phyloP scores from a whole-genome alignment of 371 early-diverging fungal genomes.

The Mortierella sp. region DNA sequence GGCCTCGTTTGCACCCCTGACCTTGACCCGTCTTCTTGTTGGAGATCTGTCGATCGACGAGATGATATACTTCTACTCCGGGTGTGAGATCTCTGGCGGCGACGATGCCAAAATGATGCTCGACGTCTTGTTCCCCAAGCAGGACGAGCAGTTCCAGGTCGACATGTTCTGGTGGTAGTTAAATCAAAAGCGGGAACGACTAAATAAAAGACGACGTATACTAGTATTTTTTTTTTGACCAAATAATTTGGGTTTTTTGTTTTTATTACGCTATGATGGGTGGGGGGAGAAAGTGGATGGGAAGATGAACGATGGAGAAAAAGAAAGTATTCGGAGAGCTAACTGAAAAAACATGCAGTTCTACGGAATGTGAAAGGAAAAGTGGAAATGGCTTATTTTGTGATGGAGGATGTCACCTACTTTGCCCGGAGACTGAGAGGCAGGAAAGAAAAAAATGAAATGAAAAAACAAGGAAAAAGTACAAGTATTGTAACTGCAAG shows the following conservation, averaged over 20 bases:
- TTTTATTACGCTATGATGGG: neutral
- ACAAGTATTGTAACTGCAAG: constrained; percentile 3
- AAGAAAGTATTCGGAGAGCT: neutral
- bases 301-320: neutral
- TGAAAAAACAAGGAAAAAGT: neutral
- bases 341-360: neutral
- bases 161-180: constrained; percentile 44
- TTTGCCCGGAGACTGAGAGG: neutral
- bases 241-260: neutral
- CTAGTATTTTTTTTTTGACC: constrained; percentile 11
- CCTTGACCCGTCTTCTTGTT: constrained; percentile 31
- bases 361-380: neutral
- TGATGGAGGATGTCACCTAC: neutral
- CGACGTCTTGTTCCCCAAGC: constrained; percentile 41
- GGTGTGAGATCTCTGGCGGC: constrained; percentile 18
- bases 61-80: constrained; percentile 26
- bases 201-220: neutral
- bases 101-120: constrained; percentile 35
- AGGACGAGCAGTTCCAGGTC: constrained; percentile 23
- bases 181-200: no score
- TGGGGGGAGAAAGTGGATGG: neutral
- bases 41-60: constrained; percentile 36
- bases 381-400: neutral
- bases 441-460: neutral
- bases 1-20: constrained; percentile 36